Conservation (phyloP, 2,329 filamentous ascomycete genomes). For the Fusarium sp. region DNA sequence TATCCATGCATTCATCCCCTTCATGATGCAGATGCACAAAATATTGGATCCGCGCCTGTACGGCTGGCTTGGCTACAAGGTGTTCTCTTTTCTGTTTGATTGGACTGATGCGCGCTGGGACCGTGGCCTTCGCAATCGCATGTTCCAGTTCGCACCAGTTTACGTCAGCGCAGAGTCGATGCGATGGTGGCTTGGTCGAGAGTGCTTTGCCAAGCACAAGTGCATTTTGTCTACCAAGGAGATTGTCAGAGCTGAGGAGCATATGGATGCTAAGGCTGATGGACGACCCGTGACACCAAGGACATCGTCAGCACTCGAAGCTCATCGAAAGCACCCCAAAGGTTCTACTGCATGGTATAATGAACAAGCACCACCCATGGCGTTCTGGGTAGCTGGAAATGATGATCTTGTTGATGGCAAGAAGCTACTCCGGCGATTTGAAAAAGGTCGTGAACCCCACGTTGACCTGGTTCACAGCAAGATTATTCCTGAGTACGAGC, state of each 20-base stretch:
- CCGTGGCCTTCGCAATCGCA: constrained; percentile 77
- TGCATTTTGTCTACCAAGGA: constrained; percentile 87
- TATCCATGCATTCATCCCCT: constrained; percentile 90
- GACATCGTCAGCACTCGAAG: constrained; percentile 46
- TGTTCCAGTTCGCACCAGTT: constrained; percentile 93
- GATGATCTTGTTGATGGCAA: constrained; percentile 88
- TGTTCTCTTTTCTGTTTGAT: constrained; percentile 89
- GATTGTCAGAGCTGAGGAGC: constrained; percentile 70
- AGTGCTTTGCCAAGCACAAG: constrained; percentile 82
- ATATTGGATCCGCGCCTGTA: constrained; percentile 75
- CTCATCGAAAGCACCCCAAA: constrained; percentile 54
- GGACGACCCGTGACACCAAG: constrained; percentile 32
- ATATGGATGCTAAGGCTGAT: constrained; percentile 61
- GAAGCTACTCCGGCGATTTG: constrained; percentile 78
- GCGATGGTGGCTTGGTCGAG: constrained; percentile 93
- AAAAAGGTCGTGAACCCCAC: constrained; percentile 81
- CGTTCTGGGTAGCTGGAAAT: constrained; percentile 85
- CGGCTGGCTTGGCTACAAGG: constrained; percentile 84
- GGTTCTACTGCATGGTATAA: constrained; percentile 83
- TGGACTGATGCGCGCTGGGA: constrained; percentile 92
- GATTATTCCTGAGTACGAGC: constrained; percentile 88
- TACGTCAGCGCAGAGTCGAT: constrained; percentile 91
- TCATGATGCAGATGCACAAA: constrained; percentile 88
- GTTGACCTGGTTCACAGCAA: constrained; percentile 84
- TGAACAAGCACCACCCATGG: constrained; percentile 80